phyloP scores from a whole-genome alignment of 73 alveolate genomes.

The Paramecium sonneborni region DNA sequence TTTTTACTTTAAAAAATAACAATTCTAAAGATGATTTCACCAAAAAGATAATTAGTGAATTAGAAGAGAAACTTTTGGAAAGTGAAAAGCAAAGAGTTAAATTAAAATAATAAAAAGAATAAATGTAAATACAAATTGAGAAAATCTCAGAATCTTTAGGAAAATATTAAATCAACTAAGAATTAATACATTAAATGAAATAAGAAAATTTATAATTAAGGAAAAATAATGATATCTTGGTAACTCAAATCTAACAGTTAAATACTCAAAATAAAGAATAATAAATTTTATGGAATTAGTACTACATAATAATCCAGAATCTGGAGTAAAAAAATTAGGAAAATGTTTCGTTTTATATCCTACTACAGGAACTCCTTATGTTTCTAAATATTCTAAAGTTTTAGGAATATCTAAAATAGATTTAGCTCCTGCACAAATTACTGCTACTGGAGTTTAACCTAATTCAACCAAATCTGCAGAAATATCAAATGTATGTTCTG shows the following conservation, averaged over 20 bases:
- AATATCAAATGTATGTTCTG: conserved; percentile 87
- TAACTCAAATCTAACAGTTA: neutral
- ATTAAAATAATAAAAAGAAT: neutral
- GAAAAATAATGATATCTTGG: neutral
- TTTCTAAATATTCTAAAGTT: conserved; percentile 80
- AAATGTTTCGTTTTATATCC: conserved; percentile 31
- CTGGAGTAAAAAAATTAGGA: neutral
- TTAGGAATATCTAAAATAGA: conserved; percentile 83
- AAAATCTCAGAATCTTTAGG: conserved; percentile 12
- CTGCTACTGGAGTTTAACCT: conserved; percentile 72
- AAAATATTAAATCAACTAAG: conserved; percentile 1
- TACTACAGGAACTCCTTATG: conserved; percentile 83
- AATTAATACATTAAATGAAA: conserved; percentile 2
- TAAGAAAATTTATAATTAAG: neutral
- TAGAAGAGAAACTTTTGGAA: conserved; percentile 26
- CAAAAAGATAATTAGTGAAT: neutral
- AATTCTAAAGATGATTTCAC: conserved; percentile 41
- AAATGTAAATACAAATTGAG: neutral
- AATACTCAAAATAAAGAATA: conserved; percentile 9
- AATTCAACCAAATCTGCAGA: conserved; percentile 92
- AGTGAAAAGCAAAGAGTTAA: conserved; percentile 27
- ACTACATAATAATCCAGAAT: neutral
- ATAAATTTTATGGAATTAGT: conserved; percentile 12
- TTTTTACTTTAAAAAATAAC: neutral
- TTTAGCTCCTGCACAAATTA: conserved; percentile 50